Evolutionary conservation across 1,139 yeast species (phyloP).

Genomic region (Pichia sp.): DNA sequence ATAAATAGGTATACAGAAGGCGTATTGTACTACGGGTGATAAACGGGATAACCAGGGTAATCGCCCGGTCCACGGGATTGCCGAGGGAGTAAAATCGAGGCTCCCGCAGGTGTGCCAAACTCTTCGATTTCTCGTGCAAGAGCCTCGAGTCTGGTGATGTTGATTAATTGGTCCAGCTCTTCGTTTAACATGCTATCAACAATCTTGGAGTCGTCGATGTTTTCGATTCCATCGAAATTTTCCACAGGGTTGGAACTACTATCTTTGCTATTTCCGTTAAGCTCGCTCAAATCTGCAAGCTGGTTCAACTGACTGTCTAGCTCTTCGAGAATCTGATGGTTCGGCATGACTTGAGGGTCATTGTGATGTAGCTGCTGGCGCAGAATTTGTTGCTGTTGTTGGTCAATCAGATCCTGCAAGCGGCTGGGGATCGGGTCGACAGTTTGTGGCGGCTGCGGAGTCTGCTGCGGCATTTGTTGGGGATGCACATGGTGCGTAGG

Average conservation of each 20-base stretch:
- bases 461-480: constrained; percentile 1
- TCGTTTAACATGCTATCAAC: constrained; percentile 1
- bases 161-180: constrained; percentile 13
- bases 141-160: constrained; percentile 8
- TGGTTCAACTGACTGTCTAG: not conserved
- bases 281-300: not conserved
- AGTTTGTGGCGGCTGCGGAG: not conserved
- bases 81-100: not conserved
- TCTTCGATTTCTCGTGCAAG: constrained; percentile 5
- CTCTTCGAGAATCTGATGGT: not conserved
- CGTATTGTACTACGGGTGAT: not conserved
- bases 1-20: not conserved
- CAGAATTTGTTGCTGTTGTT: constrained; percentile 7
- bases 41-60: not conserved
- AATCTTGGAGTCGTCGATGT: not conserved
- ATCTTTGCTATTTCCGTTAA: not conserved
- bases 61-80: not conserved
- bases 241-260: not conserved
- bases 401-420: not conserved
- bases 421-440: not conserved
- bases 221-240: not conserved
- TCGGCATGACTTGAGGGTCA: constrained; percentile 6
- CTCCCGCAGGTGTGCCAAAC: not conserved
- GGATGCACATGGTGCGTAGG: not conserved
- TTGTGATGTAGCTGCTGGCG: constrained; percentile 12